phyloP scores from a whole-genome alignment of 495 filamentous ascomycete species.

The Neurospora sp. region DNA sequence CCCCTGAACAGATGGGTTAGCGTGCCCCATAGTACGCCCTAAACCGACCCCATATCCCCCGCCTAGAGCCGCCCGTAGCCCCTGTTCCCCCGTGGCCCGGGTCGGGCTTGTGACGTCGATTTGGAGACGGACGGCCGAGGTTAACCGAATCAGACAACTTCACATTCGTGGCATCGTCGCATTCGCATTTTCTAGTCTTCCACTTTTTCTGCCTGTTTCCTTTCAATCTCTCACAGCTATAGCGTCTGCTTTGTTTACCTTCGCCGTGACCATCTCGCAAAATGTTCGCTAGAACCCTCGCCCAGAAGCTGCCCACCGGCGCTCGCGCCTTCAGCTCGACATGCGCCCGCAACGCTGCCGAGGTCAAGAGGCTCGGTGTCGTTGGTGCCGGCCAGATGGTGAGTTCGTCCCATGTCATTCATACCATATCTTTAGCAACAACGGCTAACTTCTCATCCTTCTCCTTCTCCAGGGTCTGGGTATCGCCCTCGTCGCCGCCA shows the following conservation, averaged over 20 bases:
- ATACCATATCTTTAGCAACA: background rate
- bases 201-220: background rate
- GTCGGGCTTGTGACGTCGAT: background rate
- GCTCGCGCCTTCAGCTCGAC: conserved; percentile 45
- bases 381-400: conserved; percentile 97
- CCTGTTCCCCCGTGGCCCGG: background rate
- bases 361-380: conserved; percentile 85
- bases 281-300: background rate
- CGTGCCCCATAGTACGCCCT: background rate
- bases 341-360: conserved; percentile 43
- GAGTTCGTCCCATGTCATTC: conserved; percentile 15
- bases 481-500: conserved; percentile 89
- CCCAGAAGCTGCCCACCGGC: conserved; percentile 20
- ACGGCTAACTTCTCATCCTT: background rate
- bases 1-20: background rate
- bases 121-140: conserved; percentile 25
- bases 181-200: background rate
- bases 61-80: background rate
- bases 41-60: background rate
- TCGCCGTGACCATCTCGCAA: background rate
- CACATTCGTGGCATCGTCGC: background rate
- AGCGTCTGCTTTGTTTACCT: background rate
- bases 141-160: conserved; percentile 20
- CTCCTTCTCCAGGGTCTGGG: conserved; percentile 65
- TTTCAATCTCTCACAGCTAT: background rate